Base-by-base conservation (phyloP, 345 rosid species). In the Eucalyptus pumila region DNA sequence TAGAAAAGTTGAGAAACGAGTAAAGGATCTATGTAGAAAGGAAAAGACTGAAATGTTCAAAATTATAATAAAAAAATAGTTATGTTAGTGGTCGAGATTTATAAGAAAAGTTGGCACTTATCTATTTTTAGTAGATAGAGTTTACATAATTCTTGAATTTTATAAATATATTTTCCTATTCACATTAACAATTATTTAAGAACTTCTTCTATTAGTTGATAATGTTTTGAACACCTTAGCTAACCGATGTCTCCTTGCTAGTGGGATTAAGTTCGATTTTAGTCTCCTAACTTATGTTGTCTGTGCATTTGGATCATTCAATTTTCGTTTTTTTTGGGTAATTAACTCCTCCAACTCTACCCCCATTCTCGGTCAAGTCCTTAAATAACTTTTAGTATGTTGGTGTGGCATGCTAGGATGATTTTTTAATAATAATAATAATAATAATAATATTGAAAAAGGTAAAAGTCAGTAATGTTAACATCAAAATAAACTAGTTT, bases 181-280 rank as follows among this genome's bases (percentile, higher is more conserved):
- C 65, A 24, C 65, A 26, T 58, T 58, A 58, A 10, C n/a, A 5
- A 26, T 58, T 11, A 58, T 26, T 24, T 58, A 58, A 24, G 67
- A 4, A 50, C n/a, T 58, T 58, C 13, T 58, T 5, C 0, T 11
- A 26, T 27, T 10, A 27, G n/a, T 26, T 9, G 27, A 56, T 50
- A 50, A 50, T 14, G 52, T 49, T 49, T 49, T 49, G 50, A 49
- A 49, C 0, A 14, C 51, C 51, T 49, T 0, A 4, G 3, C 0
- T 14, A 14, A 49, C 51, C 3, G 3, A 1, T 49, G 15, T 49
- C 11, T 0, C 4, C 7, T 60, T 60, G 32, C 5, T 60, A 27
- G 32, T 26, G 0, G 26, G 27, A 27, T 60, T 12, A 11, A 12
- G n/a, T 62, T 62, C 3, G 30, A 30, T 62, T 60, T 62, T 27